These are phyloP conservation scores for Aspergillus glaucus DNA, from an alignment of 2,329 filamentous ascomycete species.

Conservation along the genomic window DNA sequence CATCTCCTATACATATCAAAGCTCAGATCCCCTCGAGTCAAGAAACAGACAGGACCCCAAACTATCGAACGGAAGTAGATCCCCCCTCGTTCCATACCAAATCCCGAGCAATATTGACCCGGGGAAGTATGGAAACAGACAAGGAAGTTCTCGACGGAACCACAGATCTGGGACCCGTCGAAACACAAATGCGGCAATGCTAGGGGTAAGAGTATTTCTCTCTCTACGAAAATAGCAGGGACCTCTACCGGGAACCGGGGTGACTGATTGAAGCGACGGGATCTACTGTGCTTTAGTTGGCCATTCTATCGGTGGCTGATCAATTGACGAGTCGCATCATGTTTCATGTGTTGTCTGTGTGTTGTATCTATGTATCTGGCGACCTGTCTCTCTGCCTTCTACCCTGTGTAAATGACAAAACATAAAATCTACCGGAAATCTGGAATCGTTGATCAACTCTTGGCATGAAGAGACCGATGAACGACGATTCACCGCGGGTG, in stretches of 20 bases:
- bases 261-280: background rate
- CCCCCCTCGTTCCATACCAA: no score
- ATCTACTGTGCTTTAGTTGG: constrained; percentile 2
- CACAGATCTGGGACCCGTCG: no score
- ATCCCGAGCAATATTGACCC: no score
- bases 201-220: no score
- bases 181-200: no score
- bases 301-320: constrained; percentile 4
- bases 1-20: no score
- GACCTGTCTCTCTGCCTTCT: background rate
- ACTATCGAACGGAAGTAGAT: no score
- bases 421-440: background rate
- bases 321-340: constrained; percentile 11
- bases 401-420: no score
- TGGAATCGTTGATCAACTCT: no score
- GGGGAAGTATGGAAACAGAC: background rate
- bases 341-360: background rate
- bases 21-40: no score
- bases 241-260: no score
- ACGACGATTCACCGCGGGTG: background rate
- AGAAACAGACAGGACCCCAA: no score
- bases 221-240: background rate
- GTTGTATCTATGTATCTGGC: background rate
- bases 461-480: background rate
- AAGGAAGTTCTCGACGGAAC: background rate